These are phyloP conservation scores for Breviolum minutum DNA, from an alignment of 73 alveolate genomes.

Conservation along the genomic window DNA sequence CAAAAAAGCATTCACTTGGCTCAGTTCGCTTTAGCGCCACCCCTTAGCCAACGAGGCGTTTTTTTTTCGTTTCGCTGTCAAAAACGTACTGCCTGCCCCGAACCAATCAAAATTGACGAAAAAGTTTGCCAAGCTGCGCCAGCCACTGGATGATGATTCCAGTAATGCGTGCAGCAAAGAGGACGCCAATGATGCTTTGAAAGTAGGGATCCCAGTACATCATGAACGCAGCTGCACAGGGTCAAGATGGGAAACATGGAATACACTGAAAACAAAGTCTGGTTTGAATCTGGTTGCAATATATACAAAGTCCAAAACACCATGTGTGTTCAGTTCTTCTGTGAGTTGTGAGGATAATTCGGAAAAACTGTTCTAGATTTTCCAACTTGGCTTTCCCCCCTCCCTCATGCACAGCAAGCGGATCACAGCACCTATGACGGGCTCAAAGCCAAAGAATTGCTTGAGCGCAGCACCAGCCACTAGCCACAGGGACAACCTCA, in stretches of 20 bases:
- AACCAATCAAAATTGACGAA: not conserved
- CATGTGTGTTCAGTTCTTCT: too few species aligned
- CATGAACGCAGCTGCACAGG: constrained; percentile 31
- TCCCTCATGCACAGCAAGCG: not conserved
- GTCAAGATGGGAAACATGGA: too few species aligned
- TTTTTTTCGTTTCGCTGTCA: not conserved
- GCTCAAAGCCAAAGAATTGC: constrained; percentile 39
- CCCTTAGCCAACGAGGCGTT: not conserved
- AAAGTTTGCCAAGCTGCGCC: not conserved
- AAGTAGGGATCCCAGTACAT: constrained; percentile 66
- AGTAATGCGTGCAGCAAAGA: constrained; percentile 59
- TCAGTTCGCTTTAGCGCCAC: constrained; percentile 50
- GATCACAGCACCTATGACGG: not conserved
- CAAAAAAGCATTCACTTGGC: not conserved
- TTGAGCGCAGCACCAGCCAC: constrained; percentile 7
- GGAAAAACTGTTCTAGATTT: too few species aligned
- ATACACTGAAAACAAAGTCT: too few species aligned
- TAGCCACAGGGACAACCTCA: constrained; percentile 75
- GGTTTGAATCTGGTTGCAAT: too few species aligned
- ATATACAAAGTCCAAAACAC: too few species aligned
- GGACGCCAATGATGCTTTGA: constrained; percentile 75
- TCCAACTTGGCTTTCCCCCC: not conserved
- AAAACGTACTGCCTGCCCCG: too few species aligned
- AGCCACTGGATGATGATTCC: constrained; percentile 67
- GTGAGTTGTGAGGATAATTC: too few species aligned